Percentiles rank a stretch among this genome's conserved stretches.
phyloP scores from a whole-genome alignment of 768 basidiomycete genomes.

The Mycena venus region DNA sequence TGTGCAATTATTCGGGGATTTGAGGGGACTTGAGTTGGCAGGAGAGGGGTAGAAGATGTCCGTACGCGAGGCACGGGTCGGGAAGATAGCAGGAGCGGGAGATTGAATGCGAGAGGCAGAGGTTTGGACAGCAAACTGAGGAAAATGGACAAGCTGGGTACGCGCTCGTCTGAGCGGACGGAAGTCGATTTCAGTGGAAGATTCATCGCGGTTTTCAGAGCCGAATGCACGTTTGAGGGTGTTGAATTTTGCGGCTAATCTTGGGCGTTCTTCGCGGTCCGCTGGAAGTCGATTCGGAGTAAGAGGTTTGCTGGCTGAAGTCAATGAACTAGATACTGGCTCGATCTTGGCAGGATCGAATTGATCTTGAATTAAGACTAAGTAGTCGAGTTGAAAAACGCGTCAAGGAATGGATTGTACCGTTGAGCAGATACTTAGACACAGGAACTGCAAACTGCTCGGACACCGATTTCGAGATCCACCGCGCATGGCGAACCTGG shows the following conservation, averaged over 20 bases:
- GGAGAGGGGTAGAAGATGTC: constrained; percentile 16
- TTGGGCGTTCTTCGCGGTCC: not conserved
- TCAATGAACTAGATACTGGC: not conserved
- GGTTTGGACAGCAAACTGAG: not conserved
- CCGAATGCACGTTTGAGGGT: constrained; percentile 26
- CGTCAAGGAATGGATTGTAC: not conserved
- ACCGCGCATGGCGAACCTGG: constrained; percentile 31
- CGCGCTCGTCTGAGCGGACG: constrained; percentile 28
- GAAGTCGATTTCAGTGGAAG: constrained; percentile 20
- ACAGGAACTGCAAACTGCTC: constrained; percentile 28
- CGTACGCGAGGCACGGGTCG: constrained; percentile 3
- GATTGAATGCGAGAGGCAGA: constrained; percentile 9
- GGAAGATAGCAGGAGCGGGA: not conserved
- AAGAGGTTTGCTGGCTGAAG: not conserved
- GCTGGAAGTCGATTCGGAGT: not conserved
- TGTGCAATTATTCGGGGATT: not conserved
- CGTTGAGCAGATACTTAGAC: constrained; percentile 31
- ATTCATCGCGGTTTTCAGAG: constrained; percentile 17
- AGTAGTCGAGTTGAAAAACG: not conserved
- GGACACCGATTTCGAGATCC: constrained; percentile 32
- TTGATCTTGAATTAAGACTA: constrained; percentile 20
- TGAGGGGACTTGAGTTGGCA: constrained; percentile 19
- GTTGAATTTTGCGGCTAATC: constrained; percentile 1
- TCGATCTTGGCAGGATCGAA: constrained; percentile 21
- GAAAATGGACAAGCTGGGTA: not conserved